phyloP scores from a whole-genome alignment of 1,139 yeast genomes.

The Blastobotrys aristatus region DNA sequence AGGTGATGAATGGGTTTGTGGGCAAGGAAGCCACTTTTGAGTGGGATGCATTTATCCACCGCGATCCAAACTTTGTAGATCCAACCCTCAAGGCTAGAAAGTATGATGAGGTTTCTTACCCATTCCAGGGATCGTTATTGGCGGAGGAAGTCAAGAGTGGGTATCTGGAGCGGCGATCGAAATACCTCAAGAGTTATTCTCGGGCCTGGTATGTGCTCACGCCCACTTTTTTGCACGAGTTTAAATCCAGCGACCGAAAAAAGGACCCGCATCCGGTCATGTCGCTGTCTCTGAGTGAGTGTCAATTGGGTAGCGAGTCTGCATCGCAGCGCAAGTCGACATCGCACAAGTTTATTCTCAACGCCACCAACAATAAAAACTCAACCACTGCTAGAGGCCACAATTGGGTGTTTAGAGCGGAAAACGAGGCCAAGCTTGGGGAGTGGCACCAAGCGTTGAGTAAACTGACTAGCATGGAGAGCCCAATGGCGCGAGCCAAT shows the following conservation, averaged over 20 bases:
- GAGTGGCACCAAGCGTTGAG: slow-evolving; percentile 80
- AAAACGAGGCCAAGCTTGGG: slow-evolving; percentile 70
- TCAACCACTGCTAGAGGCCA: slow-evolving; percentile 60
- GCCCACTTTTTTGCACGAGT: slow-evolving; percentile 83
- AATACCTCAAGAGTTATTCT: slow-evolving; percentile 82
- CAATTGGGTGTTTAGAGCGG: slow-evolving; percentile 89
- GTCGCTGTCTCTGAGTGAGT: slow-evolving; percentile 77
- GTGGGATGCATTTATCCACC: slow-evolving; percentile 79
- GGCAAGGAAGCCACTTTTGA: slow-evolving; percentile 75
- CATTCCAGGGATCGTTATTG: slow-evolving; percentile 64
- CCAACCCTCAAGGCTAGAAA: slow-evolving; percentile 67
- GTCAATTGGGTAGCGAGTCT: slow-evolving; percentile 77
- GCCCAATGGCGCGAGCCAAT: slow-evolving; percentile 49
- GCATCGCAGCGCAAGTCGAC: slow-evolving; percentile 44
- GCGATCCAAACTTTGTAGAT: slow-evolving; percentile 75
- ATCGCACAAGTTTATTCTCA: slow-evolving; percentile 74
- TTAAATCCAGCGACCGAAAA: slow-evolving; percentile 76
- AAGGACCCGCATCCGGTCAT: slow-evolving; percentile 82
- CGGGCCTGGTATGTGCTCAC: slow-evolving; percentile 90
- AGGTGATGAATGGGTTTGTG: slow-evolving; percentile 66
- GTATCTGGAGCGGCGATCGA: slow-evolving; percentile 80
- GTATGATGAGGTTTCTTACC: slow-evolving; percentile 56
- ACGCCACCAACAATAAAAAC: slow-evolving; percentile 53
- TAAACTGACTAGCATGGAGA: slow-evolving; percentile 53
- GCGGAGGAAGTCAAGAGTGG: slow-evolving; percentile 74